Evolutionary conservation across 2,329 filamentous ascomycete species (phyloP).

Genomic region (Rhynchosporium graminicola): DNA sequence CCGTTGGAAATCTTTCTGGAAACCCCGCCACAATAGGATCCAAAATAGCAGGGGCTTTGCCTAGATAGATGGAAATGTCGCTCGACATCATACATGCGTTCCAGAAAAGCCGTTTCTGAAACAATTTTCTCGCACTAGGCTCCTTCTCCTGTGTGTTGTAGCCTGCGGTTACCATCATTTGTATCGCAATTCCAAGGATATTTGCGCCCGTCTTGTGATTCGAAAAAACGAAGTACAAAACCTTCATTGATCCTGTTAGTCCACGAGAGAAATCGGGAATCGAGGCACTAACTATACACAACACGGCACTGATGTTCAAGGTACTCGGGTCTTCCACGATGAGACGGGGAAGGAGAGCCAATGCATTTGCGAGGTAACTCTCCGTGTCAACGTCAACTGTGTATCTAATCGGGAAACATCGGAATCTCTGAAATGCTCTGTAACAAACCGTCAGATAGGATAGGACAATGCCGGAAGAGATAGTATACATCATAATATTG

Average conservation of each 20-base stretch:
- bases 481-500: not conserved
- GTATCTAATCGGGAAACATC: not conserved
- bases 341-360: constrained; percentile 7
- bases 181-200: constrained; percentile 7
- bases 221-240: not conserved
- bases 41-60: not conserved
- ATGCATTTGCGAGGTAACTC: not conserved
- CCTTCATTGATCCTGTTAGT: not conserved
- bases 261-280: not conserved
- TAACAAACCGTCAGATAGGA: not conserved
- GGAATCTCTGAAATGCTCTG: constrained; percentile 7
- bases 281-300: not conserved
- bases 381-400: not conserved
- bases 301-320: not conserved
- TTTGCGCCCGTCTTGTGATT: not conserved
- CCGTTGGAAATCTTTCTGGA: not conserved
- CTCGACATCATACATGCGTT: constrained; percentile 8
- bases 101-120: constrained; percentile 10
- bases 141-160: not conserved
- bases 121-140: not conserved
- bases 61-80: constrained; percentile 2
- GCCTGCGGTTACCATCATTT: constrained; percentile 12
- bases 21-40: not conserved
- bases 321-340: constrained; percentile 2
- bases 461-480: not conserved